Evolutionary conservation across 192 early-diverging fungal species (phyloP), one percentile per base, ranked within the genome.

Genomic region (Chytriomyces confervae): DNA sequence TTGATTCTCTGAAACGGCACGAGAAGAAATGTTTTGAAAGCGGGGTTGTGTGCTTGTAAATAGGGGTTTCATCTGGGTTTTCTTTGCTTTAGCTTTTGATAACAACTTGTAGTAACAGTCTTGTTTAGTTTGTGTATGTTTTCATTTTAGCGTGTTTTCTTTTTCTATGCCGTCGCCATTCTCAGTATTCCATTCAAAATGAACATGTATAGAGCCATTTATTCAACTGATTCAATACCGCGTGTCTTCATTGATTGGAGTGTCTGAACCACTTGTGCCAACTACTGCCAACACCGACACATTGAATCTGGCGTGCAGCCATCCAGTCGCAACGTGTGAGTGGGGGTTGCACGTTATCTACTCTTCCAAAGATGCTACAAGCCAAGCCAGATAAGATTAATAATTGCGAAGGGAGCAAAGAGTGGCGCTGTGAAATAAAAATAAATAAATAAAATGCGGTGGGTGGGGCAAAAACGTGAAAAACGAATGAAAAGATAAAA

Each of bases 1-100:
- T 49, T 45, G 72, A 74, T 48, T 62, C 60, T 3, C 29, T 74
- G 27, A 61, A 45, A 47, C 20, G 72, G 45, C 72, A 74, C 45
- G 72, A 74, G 61, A 29, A 48, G 61, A 61, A 43, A 18, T 74
- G 72, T 53, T 13, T 62, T 20, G 11, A 65, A 6, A 57, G 20
- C 13, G 13, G 53, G 5, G 20, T 57, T n/a, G 53, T 20, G 5
- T n/a, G 53, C 53, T 57, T 13, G 16, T 57, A 13, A n/a, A 27
- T 27, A 27, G 24, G n/a, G 24, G 24, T 27, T 27, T 27, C 24
- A 27, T 27, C 24, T 27, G 24, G 24, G 24, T 27, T 27, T 27
- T 27, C n/a, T 27, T 57, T 20, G 53, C 53, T 57, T 57, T 57
- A 57, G 53, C 53, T n/a, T 20, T 13, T 13, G 53, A 20, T 57